A percentile compares a stretch with the other conserved stretches of the same genome.
Conservation (phyloP, 148 eudicot species). For the Rhododendron griersonianum region DNA sequence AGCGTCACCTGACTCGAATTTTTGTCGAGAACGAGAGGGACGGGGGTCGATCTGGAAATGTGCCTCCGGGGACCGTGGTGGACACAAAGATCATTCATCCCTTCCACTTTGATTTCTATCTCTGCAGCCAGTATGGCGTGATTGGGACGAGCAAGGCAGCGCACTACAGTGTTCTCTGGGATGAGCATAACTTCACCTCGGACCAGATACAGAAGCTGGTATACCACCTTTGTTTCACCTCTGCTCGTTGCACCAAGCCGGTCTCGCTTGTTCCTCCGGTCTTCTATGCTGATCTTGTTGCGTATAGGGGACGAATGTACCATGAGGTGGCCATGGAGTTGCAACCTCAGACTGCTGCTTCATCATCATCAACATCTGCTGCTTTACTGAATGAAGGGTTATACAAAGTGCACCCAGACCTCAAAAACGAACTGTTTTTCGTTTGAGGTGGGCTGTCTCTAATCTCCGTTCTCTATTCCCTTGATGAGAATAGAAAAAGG, state of each 20-base stretch:
- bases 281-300: constrained; percentile 52
- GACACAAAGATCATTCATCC: constrained; percentile 34
- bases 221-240: constrained; percentile 46
- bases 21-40: constrained; percentile 21
- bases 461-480: not conserved
- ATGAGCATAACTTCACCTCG: constrained; percentile 36
- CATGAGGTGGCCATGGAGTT: constrained; percentile 34
- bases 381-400: not conserved
- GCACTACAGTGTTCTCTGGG: constrained; percentile 39
- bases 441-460: not conserved
- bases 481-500: not conserved
- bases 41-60: constrained; percentile 15
- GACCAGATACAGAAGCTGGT: constrained; percentile 43
- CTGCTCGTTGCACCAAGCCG: constrained; percentile 48
- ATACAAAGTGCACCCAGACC: not conserved
- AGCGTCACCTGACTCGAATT: constrained; percentile 33
- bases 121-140: constrained; percentile 43
- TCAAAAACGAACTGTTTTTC: not conserved
- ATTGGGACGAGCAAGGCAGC: constrained; percentile 58
- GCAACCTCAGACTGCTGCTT: constrained; percentile 9
- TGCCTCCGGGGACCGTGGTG: constrained; percentile 46
- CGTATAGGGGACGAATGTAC: constrained; percentile 46
- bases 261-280: constrained; percentile 50
- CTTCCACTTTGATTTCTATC: constrained; percentile 28
- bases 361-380: constrained; percentile 7